Evolutionary conservation across 345 rosid species (phyloP).

Genomic region (Boechera retrofracta): DNA sequence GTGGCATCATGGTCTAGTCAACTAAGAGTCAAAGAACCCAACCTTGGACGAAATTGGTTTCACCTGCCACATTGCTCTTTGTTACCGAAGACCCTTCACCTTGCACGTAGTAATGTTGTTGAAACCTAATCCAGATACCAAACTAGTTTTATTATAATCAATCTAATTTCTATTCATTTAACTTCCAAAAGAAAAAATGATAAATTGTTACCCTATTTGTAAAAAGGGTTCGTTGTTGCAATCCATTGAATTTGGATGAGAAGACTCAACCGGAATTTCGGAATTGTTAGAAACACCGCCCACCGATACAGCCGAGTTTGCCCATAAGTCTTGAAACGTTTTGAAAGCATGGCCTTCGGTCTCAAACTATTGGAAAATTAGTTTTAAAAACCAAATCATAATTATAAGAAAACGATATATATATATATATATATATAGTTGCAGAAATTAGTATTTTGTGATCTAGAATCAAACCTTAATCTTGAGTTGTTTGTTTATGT

Average conservation of each 20-base stretch:
- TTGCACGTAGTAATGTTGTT: constrained; percentile 67
- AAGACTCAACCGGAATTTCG: constrained; percentile 55
- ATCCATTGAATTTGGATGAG: constrained; percentile 56
- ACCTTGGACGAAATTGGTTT: constrained; percentile 81
- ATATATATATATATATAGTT: neutral
- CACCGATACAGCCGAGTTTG: constrained; percentile 47
- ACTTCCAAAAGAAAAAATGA: neutral
- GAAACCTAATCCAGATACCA: constrained; percentile 41
- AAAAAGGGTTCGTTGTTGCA: constrained; percentile 68
- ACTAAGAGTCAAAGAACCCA: constrained; percentile 67
- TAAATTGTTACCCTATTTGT: constrained; percentile 61
- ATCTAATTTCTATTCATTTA: neutral
- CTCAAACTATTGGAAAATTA: constrained; percentile 56
- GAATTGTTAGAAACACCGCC: constrained; percentile 37
- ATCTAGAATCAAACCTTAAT: constrained; percentile 54
- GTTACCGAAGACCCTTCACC: constrained; percentile 69
- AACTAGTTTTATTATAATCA: constrained; percentile 2
- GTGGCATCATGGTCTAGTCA: constrained; percentile 30
- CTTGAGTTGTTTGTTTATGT: constrained; percentile 84
- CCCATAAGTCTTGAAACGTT: constrained; percentile 67
- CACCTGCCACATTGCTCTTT: constrained; percentile 54
- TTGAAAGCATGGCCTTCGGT: constrained; percentile 63
- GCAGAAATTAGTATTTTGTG: neutral
- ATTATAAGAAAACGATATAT: neutral
- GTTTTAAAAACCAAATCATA: neutral